These are phyloP conservation scores for Curvularia lunata DNA, from an alignment of 2,329 filamentous ascomycete species.

Conservation along the genomic window DNA sequence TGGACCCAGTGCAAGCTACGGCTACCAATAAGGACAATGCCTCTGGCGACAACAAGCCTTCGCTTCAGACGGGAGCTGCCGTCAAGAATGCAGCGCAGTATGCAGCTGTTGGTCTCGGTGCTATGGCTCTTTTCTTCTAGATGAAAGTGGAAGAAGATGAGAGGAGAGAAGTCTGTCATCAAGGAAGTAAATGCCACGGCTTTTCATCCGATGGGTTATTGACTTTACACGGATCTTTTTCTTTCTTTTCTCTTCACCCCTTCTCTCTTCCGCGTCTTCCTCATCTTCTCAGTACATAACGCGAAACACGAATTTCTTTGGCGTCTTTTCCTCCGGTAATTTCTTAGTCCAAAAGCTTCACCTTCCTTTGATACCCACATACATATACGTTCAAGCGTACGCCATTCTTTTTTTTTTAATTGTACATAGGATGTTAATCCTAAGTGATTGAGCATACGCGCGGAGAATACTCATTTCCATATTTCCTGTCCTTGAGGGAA, in stretches of 20 bases:
- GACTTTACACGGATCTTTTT: neutral
- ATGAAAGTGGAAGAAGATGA: neutral
- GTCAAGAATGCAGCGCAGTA: constrained; percentile 19
- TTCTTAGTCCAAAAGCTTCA: neutral
- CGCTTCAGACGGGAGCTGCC: constrained; percentile 50
- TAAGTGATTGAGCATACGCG: neutral
- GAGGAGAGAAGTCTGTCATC: neutral
- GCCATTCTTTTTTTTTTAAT: neutral
- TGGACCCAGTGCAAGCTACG: constrained; percentile 43
- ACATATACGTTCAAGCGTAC: neutral
- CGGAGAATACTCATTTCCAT: no score
- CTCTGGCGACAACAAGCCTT: constrained; percentile 36
- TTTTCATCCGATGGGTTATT: neutral
- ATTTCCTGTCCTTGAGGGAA: neutral
- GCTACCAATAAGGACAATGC: constrained; percentile 4
- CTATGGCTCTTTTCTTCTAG: constrained; percentile 39
- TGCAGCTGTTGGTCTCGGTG: constrained; percentile 43
- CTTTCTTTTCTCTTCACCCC: neutral
- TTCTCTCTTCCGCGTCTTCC: neutral
- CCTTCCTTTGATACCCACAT: neutral
- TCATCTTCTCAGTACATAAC: neutral
- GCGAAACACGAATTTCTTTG: neutral
- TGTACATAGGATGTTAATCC: neutral
- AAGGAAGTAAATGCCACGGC: no score
- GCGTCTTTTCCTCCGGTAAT: neutral